Evolutionary conservation across 2,329 filamentous ascomycete species (phyloP).

Genomic region (Cordyceps fumosorosea): DNA sequence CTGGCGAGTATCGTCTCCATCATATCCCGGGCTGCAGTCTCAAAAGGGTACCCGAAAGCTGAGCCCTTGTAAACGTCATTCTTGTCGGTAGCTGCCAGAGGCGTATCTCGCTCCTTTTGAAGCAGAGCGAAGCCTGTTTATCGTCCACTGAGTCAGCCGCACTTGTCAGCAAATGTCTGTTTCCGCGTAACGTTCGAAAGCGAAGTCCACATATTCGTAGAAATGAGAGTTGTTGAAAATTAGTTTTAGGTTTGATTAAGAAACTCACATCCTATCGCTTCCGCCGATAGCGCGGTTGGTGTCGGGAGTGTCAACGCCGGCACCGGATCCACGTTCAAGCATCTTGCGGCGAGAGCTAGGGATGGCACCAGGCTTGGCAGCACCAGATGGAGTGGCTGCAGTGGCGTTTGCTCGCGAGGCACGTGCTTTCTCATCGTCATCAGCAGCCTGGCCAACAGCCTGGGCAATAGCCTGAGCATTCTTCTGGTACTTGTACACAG

Average conservation of each 20-base stretch:
- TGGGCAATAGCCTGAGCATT: slow-evolving; percentile 92
- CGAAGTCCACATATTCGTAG: slow-evolving; percentile 79
- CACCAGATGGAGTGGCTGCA: slow-evolving; percentile 56
- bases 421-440: slow-evolving; percentile 68
- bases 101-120: slow-evolving; percentile 57
- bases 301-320: slow-evolving; percentile 60
- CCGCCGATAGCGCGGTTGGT: slow-evolving; percentile 69
- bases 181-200: slow-evolving; percentile 63
- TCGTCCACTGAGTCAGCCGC: slow-evolving; percentile 79
- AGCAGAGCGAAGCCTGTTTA: slow-evolving; percentile 79
- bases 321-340: slow-evolving; percentile 58
- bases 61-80: slow-evolving; percentile 23
- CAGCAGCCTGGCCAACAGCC: slow-evolving; percentile 60
- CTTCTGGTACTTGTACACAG: slow-evolving; percentile 99
- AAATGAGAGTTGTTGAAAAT: slow-evolving; percentile 40
- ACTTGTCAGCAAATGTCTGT: slow-evolving; percentile 66
- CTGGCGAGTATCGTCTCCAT: neutral
- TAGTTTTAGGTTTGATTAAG: slow-evolving; percentile 43
- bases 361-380: slow-evolving; percentile 65
- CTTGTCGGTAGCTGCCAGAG: slow-evolving; percentile 33
- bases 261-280: slow-evolving; percentile 95
- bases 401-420: slow-evolving; percentile 61
- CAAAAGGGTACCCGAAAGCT: slow-evolving; percentile 14
- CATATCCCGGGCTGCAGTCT: neutral
- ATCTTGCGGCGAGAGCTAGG: slow-evolving; percentile 78